phyloP scores from a whole-genome alignment of 805 yeast species.

The Candida coquimbonensis region DNA sequence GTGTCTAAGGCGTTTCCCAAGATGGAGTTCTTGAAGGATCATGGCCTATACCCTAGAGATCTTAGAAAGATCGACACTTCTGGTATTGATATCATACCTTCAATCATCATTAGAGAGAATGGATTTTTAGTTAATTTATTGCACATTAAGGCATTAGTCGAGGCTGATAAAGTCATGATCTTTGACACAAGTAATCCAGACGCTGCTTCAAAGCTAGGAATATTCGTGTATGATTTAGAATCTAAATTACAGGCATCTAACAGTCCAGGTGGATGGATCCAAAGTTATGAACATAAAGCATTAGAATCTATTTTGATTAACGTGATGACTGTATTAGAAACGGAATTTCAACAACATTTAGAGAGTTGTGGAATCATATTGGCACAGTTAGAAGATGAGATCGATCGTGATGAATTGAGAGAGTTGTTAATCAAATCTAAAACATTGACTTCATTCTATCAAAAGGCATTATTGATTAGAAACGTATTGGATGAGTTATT shows the following conservation, averaged over 20 bases:
- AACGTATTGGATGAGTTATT: slow-evolving; percentile 77
- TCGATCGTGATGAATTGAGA: slow-evolving; percentile 67
- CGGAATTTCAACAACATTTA: slow-evolving; percentile 59
- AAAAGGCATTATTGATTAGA: slow-evolving; percentile 66
- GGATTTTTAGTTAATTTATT: slow-evolving; percentile 77
- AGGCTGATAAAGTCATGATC: slow-evolving; percentile 68
- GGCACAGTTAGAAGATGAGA: slow-evolving; percentile 67
- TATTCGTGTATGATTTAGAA: slow-evolving; percentile 80
- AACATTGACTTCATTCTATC: slow-evolving; percentile 63
- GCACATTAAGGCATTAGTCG: slow-evolving; percentile 86
- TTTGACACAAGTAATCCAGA: slow-evolving; percentile 57
- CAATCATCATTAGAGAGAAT: slow-evolving; percentile 69
- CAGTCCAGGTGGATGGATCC: slow-evolving; percentile 27
- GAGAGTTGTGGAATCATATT: slow-evolving; percentile 56
- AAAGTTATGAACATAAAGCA: slow-evolving; percentile 73
- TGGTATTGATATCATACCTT: slow-evolving; percentile 79
- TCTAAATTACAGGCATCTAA: slow-evolving; percentile 46
- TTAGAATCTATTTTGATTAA: slow-evolving; percentile 76
- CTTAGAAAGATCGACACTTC: slow-evolving; percentile 72
- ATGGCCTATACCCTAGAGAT: slow-evolving; percentile 79
- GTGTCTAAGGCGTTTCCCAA: slow-evolving; percentile 78
- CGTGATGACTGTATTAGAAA: slow-evolving; percentile 71
- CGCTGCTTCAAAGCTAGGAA: slow-evolving; percentile 65
- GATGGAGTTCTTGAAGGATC: slow-evolving; percentile 64
- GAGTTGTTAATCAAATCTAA: slow-evolving; percentile 71